phyloP scores from a whole-genome alignment of 805 yeast genomes.

The Pichia heedii region DNA sequence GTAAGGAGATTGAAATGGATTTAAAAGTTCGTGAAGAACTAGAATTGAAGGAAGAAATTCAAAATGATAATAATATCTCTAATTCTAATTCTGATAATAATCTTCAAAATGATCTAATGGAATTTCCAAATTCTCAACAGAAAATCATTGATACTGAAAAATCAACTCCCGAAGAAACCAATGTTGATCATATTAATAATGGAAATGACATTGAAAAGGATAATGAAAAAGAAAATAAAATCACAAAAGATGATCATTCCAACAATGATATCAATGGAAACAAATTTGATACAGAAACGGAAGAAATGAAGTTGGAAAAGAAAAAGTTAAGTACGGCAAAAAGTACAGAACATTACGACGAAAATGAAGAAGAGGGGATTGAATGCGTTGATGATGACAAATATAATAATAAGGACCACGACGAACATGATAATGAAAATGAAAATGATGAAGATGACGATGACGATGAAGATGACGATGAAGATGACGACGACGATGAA shows the following conservation, averaged over 20 bases:
- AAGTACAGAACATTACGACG: no score
- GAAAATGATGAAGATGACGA: conserved; percentile 4
- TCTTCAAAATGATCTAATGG: no score
- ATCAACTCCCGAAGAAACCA: neutral
- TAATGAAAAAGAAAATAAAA: neutral
- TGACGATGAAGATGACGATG: conserved; percentile 11
- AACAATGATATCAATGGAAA: no score
- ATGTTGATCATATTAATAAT: neutral
- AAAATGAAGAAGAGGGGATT: conserved; percentile 10
- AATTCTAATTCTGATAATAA: no score
- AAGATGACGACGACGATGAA: conserved; percentile 15
- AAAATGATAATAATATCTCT: neutral
- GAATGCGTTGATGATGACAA: conserved; percentile 8
- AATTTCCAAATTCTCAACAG: no score
- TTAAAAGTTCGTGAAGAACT: conserved; percentile 3
- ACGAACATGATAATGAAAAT: neutral
- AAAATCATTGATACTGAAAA: neutral
- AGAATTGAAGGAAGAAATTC: neutral
- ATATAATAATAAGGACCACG: neutral
- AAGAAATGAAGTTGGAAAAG: no score
- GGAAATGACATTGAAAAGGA: neutral
- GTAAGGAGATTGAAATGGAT: conserved; percentile 9
- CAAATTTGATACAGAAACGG: no score
- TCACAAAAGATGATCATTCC: no score
- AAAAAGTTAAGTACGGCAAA: no score